Evolutionary conservation across 2,329 filamentous ascomycete species (phyloP), one percentile per base, ranked within the genome.

Genomic region (Diaporthe aspalathi): DNA sequence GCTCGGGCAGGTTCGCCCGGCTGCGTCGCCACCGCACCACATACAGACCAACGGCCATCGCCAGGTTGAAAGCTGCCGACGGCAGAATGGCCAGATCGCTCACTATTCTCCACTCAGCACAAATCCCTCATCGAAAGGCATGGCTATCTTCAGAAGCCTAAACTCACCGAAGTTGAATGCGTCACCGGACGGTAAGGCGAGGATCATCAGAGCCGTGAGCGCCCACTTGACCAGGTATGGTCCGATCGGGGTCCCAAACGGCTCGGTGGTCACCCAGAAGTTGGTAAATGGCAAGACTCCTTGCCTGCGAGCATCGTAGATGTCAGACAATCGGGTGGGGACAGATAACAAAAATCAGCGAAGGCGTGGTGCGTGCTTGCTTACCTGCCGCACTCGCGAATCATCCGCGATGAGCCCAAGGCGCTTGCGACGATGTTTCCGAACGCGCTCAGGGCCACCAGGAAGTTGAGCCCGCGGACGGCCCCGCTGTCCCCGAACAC

Each of bases 241-340:
- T 0, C 87, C 89, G 0, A 90, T 78, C 0, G 90, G 89, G 0
- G 90, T 92, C 3, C 89, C 89, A 70, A 91, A 91, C 0, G 90
- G 90, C 22, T 83, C 84, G 0, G 89, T 91, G 0, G 87, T 89
- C 0, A 87, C 88, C 89, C 89, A 92, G 73, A 91, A 87, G 1
- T 79, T 78, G 0, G 89, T 83, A 32, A 78, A 91, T 0, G 89
- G 89, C 9, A 91, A 83, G 0, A 90, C 86, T 7, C 89, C 89
- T 81, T 90, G 88, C 20, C 72, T 73, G 54, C 62, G 27, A 57
- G 22, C 8, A 47, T 35, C n/a, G 32, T 38, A 27, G 24, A n/a
- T 38, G 20, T 47, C 1, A 8, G 35, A 38, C 11, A 38, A 12
- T 32, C n/a, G 32, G 7, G 0, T 17, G 27, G 24, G 27, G 3